phyloP scores from a whole-genome alignment of 2,329 filamentous ascomycete species.

The Aspergillus novofumigatus region DNA sequence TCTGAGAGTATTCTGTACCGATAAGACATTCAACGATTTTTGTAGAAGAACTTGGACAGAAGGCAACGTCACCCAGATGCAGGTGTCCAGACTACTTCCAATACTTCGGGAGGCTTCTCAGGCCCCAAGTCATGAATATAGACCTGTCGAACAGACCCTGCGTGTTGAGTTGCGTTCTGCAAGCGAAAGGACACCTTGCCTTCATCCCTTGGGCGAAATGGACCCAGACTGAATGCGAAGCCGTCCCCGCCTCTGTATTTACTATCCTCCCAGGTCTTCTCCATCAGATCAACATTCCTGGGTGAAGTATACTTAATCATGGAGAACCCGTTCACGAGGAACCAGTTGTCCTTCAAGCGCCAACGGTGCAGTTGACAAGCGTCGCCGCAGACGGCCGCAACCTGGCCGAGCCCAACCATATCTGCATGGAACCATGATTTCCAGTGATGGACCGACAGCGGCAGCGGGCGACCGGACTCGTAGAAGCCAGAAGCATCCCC shows the following conservation, averaged over 20 bases:
- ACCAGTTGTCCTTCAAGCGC: constrained; percentile 33
- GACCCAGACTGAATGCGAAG: constrained; percentile 50
- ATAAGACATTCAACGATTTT: too few relatives aligned
- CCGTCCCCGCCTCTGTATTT: constrained; percentile 33
- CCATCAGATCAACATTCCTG: constrained; percentile 41
- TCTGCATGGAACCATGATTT: constrained; percentile 48
- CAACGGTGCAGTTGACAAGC: constrained; percentile 52
- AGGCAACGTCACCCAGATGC: neutral
- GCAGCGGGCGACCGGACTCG: constrained; percentile 47
- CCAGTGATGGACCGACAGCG: constrained; percentile 55
- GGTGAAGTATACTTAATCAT: constrained; percentile 45
- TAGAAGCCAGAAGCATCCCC: constrained; percentile 54
- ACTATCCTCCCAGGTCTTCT: constrained; percentile 48
- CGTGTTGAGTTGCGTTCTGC: constrained; percentile 37
- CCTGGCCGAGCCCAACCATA: constrained; percentile 45
- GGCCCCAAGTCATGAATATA: constrained; percentile 40
- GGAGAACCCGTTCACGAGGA: constrained; percentile 54
- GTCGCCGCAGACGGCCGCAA: constrained; percentile 47
- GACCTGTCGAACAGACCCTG: constrained; percentile 45
- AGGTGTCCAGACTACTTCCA: constrained; percentile 22
- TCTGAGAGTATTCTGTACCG: neutral
- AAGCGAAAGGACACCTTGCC: constrained; percentile 50
- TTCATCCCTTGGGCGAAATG: constrained; percentile 36
- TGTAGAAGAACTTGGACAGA: neutral
- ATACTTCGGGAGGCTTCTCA: constrained; percentile 12